Base-by-base conservation (phyloP, 2,329 filamentous ascomycete genomes). In the Didymella sp. region DNA sequence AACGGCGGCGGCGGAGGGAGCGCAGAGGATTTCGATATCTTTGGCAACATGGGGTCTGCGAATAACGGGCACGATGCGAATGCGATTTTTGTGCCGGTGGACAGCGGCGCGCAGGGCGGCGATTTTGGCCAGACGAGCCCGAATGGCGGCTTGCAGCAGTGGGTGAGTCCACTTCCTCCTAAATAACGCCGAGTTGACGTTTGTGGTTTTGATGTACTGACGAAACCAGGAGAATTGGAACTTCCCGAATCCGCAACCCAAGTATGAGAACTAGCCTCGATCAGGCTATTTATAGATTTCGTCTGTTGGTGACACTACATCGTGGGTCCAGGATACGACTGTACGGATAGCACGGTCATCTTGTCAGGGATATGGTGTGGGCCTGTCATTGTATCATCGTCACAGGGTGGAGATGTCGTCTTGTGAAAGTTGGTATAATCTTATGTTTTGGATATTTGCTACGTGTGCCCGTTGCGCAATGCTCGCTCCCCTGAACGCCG, bases 51-150 rank as follows among this genome's bases (percentile, higher is more conserved):
- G 47, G 45, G 40, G 9, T 40, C n/a, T 13, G 15, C 17, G 19
- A 41, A 45, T 11, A 37, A 28, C 27, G 50, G 25, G 15, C 60
- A 64, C 19, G 73, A 74, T 24, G 58, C 64, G 11, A 67, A 71
- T 6, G 73, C 73, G 3, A 76, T 76, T 19, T 76, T 75, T 40
- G 70, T 76, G 41, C 73, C 73, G 5, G 72, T 72, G 2, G 73
- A 76, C 53, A 61, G 56, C 13, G 59, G 56, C 12, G 52, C 27
- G 27, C 59, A 48, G 19, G 52, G 42, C 17, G 49, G 52, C 13
- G 69, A 71, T 11, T 75, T 58, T 43, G 63, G 57, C 12, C 63
- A 63, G 33, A 64, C 63, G 41, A 70, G 68, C 61, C 64, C 71
- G 52, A 66, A 64, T 58, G 66, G 63, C 27, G 65, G 63, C 11